Conservation (phyloP, 2,329 filamentous ascomycete genomes). For the Hymenotorrendiella dingleyae region DNA sequence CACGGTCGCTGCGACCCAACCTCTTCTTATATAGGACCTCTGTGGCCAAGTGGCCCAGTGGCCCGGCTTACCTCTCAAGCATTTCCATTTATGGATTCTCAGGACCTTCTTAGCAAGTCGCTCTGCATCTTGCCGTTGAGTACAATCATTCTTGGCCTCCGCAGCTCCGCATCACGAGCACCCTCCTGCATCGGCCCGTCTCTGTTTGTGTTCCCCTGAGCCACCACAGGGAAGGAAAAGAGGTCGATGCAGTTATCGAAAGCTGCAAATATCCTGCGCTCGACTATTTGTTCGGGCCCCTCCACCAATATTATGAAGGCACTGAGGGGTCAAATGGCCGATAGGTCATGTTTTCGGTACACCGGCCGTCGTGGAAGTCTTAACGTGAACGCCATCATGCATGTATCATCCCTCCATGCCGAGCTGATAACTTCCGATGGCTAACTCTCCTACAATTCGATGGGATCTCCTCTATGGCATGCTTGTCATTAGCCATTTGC, state of each 20-base stretch:
- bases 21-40: no score
- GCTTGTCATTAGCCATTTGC: not conserved
- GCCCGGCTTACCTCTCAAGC: not conserved
- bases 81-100: slow-evolving; percentile 2
- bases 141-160: slow-evolving; percentile 9
- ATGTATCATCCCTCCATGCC: slow-evolving; percentile 3
- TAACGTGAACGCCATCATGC: not conserved
- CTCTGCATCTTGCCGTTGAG: slow-evolving; percentile 15
- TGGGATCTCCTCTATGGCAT: slow-evolving; percentile 1
- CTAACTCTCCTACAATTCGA: slow-evolving; percentile 7
- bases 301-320: slow-evolving; percentile 13
- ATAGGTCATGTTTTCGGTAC: slow-evolving; percentile 12
- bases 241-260: slow-evolving; percentile 1
- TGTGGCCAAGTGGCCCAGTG: no score
- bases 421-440: slow-evolving; percentile 6
- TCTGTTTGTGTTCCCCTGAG: slow-evolving; percentile 16
- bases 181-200: slow-evolving; percentile 16
- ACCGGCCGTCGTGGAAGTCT: not conserved
- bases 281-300: slow-evolving; percentile 7
- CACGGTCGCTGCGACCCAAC: no score
- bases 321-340: slow-evolving; percentile 8
- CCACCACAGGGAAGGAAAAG: slow-evolving; percentile 17
- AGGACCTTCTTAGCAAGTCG: slow-evolving; percentile 8
- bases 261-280: slow-evolving; percentile 10
- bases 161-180: slow-evolving; percentile 16